A percentile compares a stretch with the other conserved stretches of the same genome.
Conservation (phyloP, 768 basidiomycete species). For the Chalciporus chontae region DNA sequence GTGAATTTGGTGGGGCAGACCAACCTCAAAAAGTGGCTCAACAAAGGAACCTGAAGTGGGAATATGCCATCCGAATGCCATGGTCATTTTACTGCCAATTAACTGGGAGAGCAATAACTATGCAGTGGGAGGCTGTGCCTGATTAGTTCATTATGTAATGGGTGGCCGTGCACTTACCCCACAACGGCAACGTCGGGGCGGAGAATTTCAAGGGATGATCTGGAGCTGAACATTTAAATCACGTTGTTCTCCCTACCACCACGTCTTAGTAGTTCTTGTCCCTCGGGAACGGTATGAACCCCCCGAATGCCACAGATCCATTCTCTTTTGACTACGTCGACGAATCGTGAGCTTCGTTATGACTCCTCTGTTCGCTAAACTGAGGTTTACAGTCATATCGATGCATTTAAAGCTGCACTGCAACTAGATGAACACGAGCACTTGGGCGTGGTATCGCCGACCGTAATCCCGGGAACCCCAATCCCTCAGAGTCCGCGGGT, state of each 20-base stretch:
- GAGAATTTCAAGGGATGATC: not conserved
- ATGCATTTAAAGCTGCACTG: slow-evolving; percentile 76
- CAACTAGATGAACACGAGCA: slow-evolving; percentile 48
- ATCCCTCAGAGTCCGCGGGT: slow-evolving; percentile 45
- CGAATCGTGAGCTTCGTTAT: slow-evolving; percentile 53
- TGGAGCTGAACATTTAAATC: too few species aligned
- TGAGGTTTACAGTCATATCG: slow-evolving; percentile 49
- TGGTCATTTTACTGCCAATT: too few species aligned
- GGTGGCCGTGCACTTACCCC: not conserved
- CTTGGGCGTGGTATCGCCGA: slow-evolving; percentile 21
- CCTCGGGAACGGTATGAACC: slow-evolving; percentile 14
- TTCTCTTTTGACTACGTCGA: slow-evolving; percentile 62
- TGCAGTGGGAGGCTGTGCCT: too few species aligned
- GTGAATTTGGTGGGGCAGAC: slow-evolving; percentile 65
- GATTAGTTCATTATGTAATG: slow-evolving; percentile 26
- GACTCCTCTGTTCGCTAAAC: not conserved
- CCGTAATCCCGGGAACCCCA: slow-evolving; percentile 19
- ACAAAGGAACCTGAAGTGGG: slow-evolving; percentile 37
- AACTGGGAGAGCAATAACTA: too few species aligned
- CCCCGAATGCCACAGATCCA: slow-evolving; percentile 9
- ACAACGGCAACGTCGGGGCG: too few species aligned
- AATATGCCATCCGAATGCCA: too few species aligned
- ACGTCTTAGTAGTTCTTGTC: too few species aligned
- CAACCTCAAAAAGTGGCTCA: slow-evolving; percentile 76
- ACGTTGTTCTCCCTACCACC: too few species aligned